Percentiles rank a stretch among this genome's conserved stretches.
phyloP scores from a whole-genome alignment of 495 filamentous ascomycete genomes.

The Podospora pseudocomata region DNA sequence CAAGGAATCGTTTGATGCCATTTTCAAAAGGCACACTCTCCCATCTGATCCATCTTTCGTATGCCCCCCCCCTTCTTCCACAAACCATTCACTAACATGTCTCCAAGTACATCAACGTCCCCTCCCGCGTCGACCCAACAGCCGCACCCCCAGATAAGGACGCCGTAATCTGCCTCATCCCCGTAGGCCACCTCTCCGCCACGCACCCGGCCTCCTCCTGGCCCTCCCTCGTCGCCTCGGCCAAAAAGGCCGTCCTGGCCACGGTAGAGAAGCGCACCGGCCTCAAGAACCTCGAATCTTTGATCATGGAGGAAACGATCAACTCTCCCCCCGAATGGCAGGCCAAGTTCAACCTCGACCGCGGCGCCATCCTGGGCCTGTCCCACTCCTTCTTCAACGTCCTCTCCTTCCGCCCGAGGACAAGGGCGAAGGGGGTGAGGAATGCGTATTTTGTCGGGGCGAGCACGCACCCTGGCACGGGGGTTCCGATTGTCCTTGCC shows the following conservation, averaged over 20 bases:
- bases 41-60: constrained; percentile 61
- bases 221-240: constrained; percentile 47
- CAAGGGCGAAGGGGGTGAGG: constrained; percentile 46
- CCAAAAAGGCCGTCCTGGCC: constrained; percentile 50
- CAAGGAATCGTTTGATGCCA: constrained; percentile 63
- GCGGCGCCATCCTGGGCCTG: constrained; percentile 65
- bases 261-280: constrained; percentile 56
- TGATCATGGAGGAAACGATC: constrained; percentile 55
- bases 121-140: constrained; percentile 58
- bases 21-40: constrained; percentile 62
- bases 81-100: neutral
- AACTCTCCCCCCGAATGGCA: constrained; percentile 63
- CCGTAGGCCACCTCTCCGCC: constrained; percentile 57
- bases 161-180: constrained; percentile 61
- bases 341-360: constrained; percentile 63
- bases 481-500: constrained; percentile 65
- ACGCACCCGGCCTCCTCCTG: constrained; percentile 51
- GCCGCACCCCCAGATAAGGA: constrained; percentile 63
- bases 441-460: constrained; percentile 65
- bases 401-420: constrained; percentile 59
- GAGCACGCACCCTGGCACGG: constrained; percentile 67
- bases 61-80: neutral
- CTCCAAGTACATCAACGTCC: constrained; percentile 63
- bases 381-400: constrained; percentile 70
- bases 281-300: constrained; percentile 37